Evolutionary conservation across 2,329 filamentous ascomycete species (phyloP).

Genomic region (Colletotrichum spinosum): DNA sequence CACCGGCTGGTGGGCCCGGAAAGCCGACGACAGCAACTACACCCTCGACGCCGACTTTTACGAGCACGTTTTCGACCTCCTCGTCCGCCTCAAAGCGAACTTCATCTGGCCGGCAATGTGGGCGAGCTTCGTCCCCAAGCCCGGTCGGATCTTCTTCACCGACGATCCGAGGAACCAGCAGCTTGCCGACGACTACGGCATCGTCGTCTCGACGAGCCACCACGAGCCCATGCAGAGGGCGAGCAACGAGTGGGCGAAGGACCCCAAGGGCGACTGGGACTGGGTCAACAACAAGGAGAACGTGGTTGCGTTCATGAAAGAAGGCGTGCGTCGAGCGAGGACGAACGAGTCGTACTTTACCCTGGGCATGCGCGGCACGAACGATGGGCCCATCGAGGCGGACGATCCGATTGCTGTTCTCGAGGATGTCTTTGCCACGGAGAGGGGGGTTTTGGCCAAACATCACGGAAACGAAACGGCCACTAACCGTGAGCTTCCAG

Average conservation of each 20-base stretch:
- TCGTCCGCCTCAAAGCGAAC: constrained; percentile 75
- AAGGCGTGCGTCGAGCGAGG: constrained; percentile 66
- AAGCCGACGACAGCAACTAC: constrained; percentile 17
- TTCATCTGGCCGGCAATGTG: constrained; percentile 73
- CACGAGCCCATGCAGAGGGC: constrained; percentile 74
- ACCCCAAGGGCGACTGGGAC: constrained; percentile 69
- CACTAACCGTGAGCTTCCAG: constrained; percentile 71
- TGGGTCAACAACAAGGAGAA: constrained; percentile 75
- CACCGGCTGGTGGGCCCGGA: constrained; percentile 25
- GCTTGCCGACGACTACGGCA: constrained; percentile 74
- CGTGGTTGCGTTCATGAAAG: constrained; percentile 71
- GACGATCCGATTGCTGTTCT: constrained; percentile 66
- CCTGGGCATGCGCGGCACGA: constrained; percentile 74
- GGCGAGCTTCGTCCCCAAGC: constrained; percentile 51
- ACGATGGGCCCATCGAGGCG: constrained; percentile 68
- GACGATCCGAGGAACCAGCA: constrained; percentile 75
- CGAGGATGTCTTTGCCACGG: constrained; percentile 67
- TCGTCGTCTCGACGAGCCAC: constrained; percentile 77
- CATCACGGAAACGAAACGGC: constrained; percentile 63
- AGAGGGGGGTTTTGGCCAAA: constrained; percentile 68
- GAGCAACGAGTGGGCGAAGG: constrained; percentile 61
- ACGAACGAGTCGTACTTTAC: constrained; percentile 72
- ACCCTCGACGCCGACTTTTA: constrained; percentile 68
- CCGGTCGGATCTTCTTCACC: constrained; percentile 75
- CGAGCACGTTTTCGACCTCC: constrained; percentile 73